A percentile compares a stretch with the other conserved stretches of the same genome.
Evolutionary conservation across 805 yeast species (phyloP).

Genomic region (Suhomyces xylopsoci): DNA sequence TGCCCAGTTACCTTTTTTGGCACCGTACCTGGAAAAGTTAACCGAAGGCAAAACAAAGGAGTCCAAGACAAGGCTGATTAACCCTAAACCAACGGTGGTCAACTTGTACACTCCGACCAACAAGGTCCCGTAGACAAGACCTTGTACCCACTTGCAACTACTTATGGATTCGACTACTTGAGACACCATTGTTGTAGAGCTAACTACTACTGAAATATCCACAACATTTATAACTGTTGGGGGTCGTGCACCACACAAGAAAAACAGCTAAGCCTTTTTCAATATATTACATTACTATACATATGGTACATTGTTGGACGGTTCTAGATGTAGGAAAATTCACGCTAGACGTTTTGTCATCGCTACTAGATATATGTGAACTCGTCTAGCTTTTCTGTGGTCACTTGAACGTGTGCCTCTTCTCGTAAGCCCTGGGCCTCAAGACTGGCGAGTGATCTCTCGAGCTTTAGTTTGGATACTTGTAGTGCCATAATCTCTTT

Average conservation of each 20-base stretch:
- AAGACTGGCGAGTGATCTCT: constrained; percentile 14
- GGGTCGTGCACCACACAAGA: background rate
- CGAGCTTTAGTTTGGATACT: constrained; percentile 19
- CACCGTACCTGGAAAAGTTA: constrained; percentile 69
- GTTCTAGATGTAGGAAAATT: no score
- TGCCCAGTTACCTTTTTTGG: constrained; percentile 77
- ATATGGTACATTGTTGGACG: background rate
- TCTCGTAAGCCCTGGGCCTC: constrained; percentile 29
- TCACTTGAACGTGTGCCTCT: constrained; percentile 32
- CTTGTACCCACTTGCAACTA: constrained; percentile 15
- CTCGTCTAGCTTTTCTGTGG: constrained; percentile 50
- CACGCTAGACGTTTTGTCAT: no score
- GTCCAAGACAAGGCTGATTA: constrained; percentile 54
- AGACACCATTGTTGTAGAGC: background rate
- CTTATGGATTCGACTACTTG: constrained; percentile 2
- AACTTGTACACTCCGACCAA: constrained; percentile 63
- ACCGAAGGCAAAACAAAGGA: constrained; percentile 62
- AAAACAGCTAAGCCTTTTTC: background rate
- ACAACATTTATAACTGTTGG: background rate
- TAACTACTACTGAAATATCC: background rate
- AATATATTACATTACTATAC: background rate
- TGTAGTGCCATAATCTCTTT: constrained; percentile 26
- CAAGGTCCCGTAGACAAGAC: constrained; percentile 33
- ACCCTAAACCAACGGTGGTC: constrained; percentile 48
- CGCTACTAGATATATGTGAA: constrained; percentile 36